A percentile compares a stretch with the other conserved stretches of the same genome.
These are phyloP conservation scores for Dacryopinax spathularia DNA, from an alignment of 768 basidiomycete species.

Conservation along the genomic window DNA sequence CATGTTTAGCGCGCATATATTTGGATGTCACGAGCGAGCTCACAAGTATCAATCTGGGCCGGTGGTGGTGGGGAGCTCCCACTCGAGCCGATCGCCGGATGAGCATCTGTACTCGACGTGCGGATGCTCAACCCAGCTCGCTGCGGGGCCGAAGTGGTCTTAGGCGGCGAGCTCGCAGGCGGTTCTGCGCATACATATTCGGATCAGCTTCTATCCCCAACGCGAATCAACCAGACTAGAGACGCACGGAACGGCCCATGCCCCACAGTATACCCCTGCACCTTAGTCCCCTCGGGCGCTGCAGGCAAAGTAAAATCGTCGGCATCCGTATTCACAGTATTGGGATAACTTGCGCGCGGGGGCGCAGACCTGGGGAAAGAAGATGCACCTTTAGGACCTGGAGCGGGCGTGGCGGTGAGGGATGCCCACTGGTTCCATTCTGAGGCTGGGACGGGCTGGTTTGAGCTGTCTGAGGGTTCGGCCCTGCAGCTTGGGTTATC, in stretches of 20 bases:
- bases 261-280: not conserved
- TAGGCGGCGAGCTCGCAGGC: not conserved
- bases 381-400: conserved; percentile 4
- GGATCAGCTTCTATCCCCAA: not conserved
- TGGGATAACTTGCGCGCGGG: no score
- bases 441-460: not conserved
- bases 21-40: not conserved
- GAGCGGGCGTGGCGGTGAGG: not conserved
- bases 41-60: not conserved
- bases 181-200: not conserved
- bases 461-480: not conserved
- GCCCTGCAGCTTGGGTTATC: no score
- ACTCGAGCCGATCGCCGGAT: not conserved
- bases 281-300: not conserved
- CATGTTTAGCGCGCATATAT: no score
- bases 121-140: not conserved
- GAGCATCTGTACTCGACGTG: not conserved
- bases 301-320: conserved; percentile 3
- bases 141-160: not conserved
- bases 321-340: conserved; percentile 1
- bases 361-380: not conserved
- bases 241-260: not conserved
- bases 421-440: not conserved
- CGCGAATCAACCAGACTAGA: not conserved
- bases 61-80: not conserved